These are phyloP conservation scores for Myriosclerotinia curreyana DNA, from an alignment of 2,329 filamentous ascomycete genomes.

Conservation along the genomic window DNA sequence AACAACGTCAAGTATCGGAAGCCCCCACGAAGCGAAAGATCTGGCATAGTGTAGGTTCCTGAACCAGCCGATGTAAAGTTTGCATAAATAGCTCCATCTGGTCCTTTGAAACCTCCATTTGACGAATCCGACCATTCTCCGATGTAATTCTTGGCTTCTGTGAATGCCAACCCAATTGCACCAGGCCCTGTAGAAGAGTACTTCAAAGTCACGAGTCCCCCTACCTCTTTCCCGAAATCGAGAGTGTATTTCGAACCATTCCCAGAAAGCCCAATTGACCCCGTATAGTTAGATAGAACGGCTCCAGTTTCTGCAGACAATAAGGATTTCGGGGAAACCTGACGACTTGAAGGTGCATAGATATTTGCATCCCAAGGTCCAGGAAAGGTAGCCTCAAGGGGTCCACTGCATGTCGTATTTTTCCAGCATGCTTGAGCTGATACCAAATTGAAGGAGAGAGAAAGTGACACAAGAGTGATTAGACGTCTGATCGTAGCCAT, in stretches of 20 bases:
- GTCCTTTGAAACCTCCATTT: slow-evolving; percentile 46
- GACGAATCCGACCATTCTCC: slow-evolving; percentile 50
- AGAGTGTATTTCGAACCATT: slow-evolving; percentile 55
- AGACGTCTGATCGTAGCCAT: slow-evolving; percentile 16
- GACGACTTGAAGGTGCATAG: slow-evolving; percentile 53
- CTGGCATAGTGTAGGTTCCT: slow-evolving; percentile 45
- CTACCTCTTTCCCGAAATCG: slow-evolving; percentile 59
- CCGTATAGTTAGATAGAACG: slow-evolving; percentile 32
- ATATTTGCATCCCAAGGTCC: slow-evolving; percentile 59
- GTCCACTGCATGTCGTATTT: slow-evolving; percentile 52
- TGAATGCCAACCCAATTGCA: slow-evolving; percentile 47
- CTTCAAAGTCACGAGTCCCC: slow-evolving; percentile 48
- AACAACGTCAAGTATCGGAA: slow-evolving; percentile 54
- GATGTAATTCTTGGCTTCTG: slow-evolving; percentile 49
- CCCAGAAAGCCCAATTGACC: slow-evolving; percentile 24
- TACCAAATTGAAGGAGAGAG: slow-evolving; percentile 14
- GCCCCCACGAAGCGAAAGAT: slow-evolving; percentile 48
- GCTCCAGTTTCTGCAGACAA: slow-evolving; percentile 39
- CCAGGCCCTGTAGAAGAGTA: slow-evolving; percentile 41
- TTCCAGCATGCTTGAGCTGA: slow-evolving; percentile 49
- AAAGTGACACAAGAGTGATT: not conserved
- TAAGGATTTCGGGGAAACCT: slow-evolving; percentile 48
- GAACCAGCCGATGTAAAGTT: slow-evolving; percentile 41
- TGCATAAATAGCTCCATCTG: slow-evolving; percentile 50
- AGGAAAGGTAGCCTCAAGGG: slow-evolving; percentile 49